Base-by-base conservation (phyloP, 345 rosid species). In the Euphorbia lathyris region DNA sequence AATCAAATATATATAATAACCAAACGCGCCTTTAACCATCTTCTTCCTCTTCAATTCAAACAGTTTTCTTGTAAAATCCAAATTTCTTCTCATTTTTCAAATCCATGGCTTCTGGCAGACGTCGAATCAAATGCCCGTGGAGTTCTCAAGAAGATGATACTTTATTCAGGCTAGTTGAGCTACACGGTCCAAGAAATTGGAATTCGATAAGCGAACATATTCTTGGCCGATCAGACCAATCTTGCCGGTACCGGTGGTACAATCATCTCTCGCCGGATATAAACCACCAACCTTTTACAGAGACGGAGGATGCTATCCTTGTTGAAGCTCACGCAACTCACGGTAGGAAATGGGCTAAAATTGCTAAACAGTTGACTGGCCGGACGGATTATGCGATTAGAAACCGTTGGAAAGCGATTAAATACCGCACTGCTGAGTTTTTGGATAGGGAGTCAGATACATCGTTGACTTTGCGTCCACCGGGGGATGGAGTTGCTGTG, bases 261-360 rank as follows among this genome's bases (percentile, higher is more conserved):
- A 85, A 88, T 69, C 93, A 88, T 81, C 90, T 88, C 53, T 75
- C 87, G 36, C 89, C 90, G 12, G 53, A 74, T 26, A 86, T 85
- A 29, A 90, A 85, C 71, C 93, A 88, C 77, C 89, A 85, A 0
- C 86, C 89, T 1, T 86, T 86, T 38, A 80, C 84, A 13, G 85
- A 87, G 0, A 72, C 80, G 0, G 93, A 86, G 81, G 93, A 88
- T 47, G 79, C 79, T 5, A 29, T 70, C 64, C 85, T 85, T 27
- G 66, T 85, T 47, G 81, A 72, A 55, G 89, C 86, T 1, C 89
- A 88, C 43, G 75, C 73, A 23, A 20, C 75, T 25, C 91, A 85
- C 34, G 91, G 89, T 16, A 86, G 85, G 68, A 85, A 83, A 77
- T 85, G 94, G 91, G 94, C 91, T 26, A 82, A 90, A 48, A 86